Evolutionary conservation across 2,329 filamentous ascomycete genomes (phyloP), one percentile per base, ranked within the genome.

Genomic region (Botrytis cinerea): DNA sequence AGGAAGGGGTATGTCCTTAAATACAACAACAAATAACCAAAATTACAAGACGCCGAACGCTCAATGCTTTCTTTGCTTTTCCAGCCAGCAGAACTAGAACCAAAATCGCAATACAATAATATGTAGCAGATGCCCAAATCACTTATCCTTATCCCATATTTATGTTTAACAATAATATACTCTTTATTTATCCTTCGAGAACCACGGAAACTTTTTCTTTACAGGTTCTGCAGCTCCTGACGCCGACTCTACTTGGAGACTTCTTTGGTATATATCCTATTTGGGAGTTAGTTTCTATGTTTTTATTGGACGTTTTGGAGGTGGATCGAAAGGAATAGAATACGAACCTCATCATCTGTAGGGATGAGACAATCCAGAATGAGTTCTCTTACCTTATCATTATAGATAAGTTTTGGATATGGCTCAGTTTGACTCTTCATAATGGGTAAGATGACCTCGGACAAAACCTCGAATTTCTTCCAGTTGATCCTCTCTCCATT

Each of bases 401-500:
- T 91, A 78, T 87, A 90, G 48, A 85, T 84, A 75, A 95, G 84
- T 75, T 91, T 92, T 40, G 90, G 88, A 78, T 98, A 98, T 8
- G 94, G 91, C 67, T 90, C 90, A 71, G 93, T 92, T 82, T 98
- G 95, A 79, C 95, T 97, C 83, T 91, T 92, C 88, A 98, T 97
- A 72, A 99, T 91, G 2, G 93, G 92, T 74, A 98, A 86, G 71
- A 98, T 88, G 8, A 98, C 93, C 78, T 98, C 95, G 10, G 95
- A 95, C 83, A 98, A 90, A 46, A 99, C 92, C 82, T 98, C 95
- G 79, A 98, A 99, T 81, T 99, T 99, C 83, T 92, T 94, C 96
- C 96, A 99, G 81, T 98, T 98, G 81, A 99, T 93, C 70, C 93
- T 87, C 75, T 93, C 89, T 76, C 86, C 89, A 74, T 89, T 87